These are phyloP conservation scores for Tulasnella sp. DNA, from an alignment of 768 basidiomycete genomes.

Conservation along the genomic window DNA sequence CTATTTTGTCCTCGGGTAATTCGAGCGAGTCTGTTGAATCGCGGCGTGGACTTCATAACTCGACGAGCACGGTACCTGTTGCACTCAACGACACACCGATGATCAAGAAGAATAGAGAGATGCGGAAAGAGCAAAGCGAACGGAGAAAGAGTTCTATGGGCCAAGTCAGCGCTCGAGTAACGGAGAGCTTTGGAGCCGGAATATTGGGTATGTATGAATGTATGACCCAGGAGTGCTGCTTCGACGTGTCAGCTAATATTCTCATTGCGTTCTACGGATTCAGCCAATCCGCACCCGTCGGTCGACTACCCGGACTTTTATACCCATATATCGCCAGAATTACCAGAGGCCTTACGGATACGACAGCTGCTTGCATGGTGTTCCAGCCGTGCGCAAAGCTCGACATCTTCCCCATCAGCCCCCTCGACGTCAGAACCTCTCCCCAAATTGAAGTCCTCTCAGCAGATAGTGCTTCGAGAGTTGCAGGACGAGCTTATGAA, in stretches of 20 bases:
- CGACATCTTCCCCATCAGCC: background rate
- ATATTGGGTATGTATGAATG: slow-evolving; percentile 5
- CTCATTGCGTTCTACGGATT: background rate
- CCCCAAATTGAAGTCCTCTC: background rate
- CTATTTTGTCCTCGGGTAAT: background rate
- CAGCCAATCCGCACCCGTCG: slow-evolving; percentile 8
- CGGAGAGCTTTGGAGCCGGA: slow-evolving; percentile 11
- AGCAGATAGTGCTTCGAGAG: background rate
- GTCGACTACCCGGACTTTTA: slow-evolving; percentile 8
- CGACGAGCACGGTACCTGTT: background rate
- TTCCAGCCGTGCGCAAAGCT: background rate
- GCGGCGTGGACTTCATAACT: background rate
- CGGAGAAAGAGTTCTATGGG: slow-evolving; percentile 10
- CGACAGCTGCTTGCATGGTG: slow-evolving; percentile 12
- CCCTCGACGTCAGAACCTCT: background rate
- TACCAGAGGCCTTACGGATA: slow-evolving; percentile 12
- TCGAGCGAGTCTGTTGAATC: background rate
- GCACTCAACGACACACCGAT: slow-evolving; percentile 7
- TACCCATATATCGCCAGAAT: slow-evolving; percentile 10
- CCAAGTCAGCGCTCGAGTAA: slow-evolving; percentile 7
- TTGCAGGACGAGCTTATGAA: slow-evolving; percentile 12
- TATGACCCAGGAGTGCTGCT: background rate
- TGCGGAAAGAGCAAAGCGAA: slow-evolving; percentile 4
- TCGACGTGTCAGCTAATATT: background rate
- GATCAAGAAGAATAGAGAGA: slow-evolving; percentile 8